Conservation (phyloP, 169 alveolate genomes). For the Plasmodium vivax region DNA sequence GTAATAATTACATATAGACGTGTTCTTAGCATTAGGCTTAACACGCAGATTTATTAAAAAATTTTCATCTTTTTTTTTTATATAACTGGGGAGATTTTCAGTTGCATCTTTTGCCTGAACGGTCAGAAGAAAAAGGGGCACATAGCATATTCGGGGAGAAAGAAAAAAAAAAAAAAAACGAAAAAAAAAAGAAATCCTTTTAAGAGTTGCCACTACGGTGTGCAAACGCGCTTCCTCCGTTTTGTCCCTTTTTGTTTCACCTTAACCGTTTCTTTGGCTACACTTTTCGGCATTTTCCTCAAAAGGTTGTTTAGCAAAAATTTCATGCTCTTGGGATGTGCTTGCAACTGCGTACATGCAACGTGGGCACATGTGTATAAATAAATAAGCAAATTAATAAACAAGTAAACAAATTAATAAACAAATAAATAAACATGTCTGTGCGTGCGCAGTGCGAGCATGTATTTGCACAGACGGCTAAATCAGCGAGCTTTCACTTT, state of each 20-base stretch:
- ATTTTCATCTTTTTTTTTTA: slow-evolving; percentile 58
- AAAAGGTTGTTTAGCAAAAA: slow-evolving; percentile 30
- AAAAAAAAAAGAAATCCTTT: slow-evolving; percentile 3
- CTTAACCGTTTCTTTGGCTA: slow-evolving; percentile 43
- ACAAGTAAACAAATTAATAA: too few relatives aligned
- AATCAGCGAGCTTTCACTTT: background rate
- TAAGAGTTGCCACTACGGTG: background rate
- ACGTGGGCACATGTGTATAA: background rate
- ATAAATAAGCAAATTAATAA: too few relatives aligned
- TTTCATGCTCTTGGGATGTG: background rate
- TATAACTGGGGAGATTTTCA: slow-evolving; percentile 50
- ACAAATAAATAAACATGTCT: background rate
- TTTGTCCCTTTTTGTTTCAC: background rate
- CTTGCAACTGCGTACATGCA: slow-evolving; percentile 1
- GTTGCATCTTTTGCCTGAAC: slow-evolving; percentile 23
- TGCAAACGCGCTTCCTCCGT: background rate
- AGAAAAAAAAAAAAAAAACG: background rate
- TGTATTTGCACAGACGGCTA: background rate
- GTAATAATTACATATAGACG: slow-evolving; percentile 54
- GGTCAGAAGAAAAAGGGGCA: background rate
- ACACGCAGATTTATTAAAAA: slow-evolving; percentile 63
- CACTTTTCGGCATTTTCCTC: slow-evolving; percentile 55
- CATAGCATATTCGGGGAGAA: background rate
- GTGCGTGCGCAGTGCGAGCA: background rate
- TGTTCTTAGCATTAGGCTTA: slow-evolving; percentile 58